phyloP scores from a whole-genome alignment of 441 rosid species.

The Daphne laureola region DNA sequence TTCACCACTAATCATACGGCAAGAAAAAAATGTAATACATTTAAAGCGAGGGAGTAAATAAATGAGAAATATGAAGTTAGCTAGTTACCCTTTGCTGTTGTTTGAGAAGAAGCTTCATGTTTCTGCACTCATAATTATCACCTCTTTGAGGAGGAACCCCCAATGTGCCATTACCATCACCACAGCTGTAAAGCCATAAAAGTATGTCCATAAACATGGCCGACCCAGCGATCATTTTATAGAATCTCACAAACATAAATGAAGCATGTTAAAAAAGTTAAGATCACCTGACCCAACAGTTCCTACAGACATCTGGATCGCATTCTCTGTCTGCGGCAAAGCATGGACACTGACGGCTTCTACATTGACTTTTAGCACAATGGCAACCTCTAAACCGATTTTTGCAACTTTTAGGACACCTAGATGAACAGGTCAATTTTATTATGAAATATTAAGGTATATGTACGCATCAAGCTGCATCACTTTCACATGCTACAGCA shows the following conservation, averaged over 20 bases:
- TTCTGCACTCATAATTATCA: slow-evolving; percentile 96
- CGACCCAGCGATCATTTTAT: background rate
- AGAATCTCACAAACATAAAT: background rate
- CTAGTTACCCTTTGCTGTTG: slow-evolving; percentile 85
- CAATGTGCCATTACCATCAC: slow-evolving; percentile 91
- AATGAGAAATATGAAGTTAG: slow-evolving; percentile 1
- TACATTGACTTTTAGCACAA: slow-evolving; percentile 98
- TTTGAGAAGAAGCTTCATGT: slow-evolving; percentile 96
- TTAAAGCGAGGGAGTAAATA: slow-evolving; percentile 6
- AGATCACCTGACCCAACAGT: slow-evolving; percentile 97
- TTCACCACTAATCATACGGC: too few relatives aligned
- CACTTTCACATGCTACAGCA: too few relatives aligned
- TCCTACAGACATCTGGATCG: slow-evolving; percentile 98
- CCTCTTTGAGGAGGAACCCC: slow-evolving; percentile 94
- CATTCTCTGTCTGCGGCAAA: slow-evolving; percentile 99
- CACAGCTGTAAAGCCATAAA: slow-evolving; percentile 60
- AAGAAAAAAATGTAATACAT: background rate
- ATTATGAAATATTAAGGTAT: slow-evolving; percentile 14
- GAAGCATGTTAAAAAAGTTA: slow-evolving; percentile 16
- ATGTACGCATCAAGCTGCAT: background rate
- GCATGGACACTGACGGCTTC: slow-evolving; percentile 99
- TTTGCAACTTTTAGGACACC: slow-evolving; percentile 98
- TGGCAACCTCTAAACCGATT: slow-evolving; percentile 99
- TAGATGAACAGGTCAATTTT: slow-evolving; percentile 23
- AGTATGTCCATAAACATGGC: background rate